Evolutionary conservation across 371 early-diverging fungal species (phyloP).

Genomic region (Mortierella sp.): DNA sequence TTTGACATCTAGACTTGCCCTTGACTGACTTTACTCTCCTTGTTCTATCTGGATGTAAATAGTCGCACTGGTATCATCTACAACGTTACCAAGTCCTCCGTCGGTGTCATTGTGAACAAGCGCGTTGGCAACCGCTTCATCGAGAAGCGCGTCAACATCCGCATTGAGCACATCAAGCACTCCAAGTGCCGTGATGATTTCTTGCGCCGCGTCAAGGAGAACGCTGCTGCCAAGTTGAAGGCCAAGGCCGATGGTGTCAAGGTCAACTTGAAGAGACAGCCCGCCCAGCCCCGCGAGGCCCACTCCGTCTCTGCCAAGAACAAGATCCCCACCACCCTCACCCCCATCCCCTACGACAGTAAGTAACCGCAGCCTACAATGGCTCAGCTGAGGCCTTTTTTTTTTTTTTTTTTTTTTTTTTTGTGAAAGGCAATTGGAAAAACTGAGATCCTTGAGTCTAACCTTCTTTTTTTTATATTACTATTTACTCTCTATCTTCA

Average conservation of each 20-base stretch:
- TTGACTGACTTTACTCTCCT: background rate
- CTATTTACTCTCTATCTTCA: conserved; percentile 29
- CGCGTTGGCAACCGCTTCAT: conserved; percentile 97
- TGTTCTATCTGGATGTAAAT: conserved; percentile 4
- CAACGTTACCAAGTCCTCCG: conserved; percentile 99
- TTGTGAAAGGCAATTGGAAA: background rate
- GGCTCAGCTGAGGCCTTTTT: no score
- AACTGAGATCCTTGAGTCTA: background rate
- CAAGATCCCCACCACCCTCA: conserved; percentile 93
- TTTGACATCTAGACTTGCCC: background rate
- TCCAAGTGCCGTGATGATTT: conserved; percentile 99
- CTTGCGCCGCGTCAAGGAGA: conserved; percentile 96
- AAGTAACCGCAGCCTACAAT: conserved; percentile 13
- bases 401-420: no score
- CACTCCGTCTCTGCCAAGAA: conserved; percentile 89
- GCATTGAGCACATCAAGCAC: conserved; percentile 99
- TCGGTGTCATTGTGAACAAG: conserved; percentile 99
- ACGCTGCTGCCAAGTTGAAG: conserved; percentile 87
- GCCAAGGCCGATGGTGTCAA: conserved; percentile 59
- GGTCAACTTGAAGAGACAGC: conserved; percentile 93
- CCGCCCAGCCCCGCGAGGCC: conserved; percentile 91
- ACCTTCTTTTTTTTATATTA: conserved; percentile 2
- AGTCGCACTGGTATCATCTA: conserved; percentile 98
- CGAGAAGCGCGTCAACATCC: conserved; percentile 98
- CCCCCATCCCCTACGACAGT: conserved; percentile 96